These are phyloP conservation scores for Boletus eberwhitei DNA, from an alignment of 768 basidiomycete genomes.

Conservation along the genomic window DNA sequence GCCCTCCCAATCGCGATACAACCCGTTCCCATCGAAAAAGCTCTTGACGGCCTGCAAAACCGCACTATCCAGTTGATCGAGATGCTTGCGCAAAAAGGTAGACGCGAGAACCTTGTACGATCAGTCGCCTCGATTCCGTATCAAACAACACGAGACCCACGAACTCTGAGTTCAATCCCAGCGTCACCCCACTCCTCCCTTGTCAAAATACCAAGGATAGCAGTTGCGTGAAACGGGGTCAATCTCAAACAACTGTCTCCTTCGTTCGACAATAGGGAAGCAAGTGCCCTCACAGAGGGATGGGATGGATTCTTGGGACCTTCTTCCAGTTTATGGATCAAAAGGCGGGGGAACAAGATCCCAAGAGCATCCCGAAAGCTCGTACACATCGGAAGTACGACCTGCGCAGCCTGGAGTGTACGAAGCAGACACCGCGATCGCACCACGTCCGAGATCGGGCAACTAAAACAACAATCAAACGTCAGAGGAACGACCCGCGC, in stretches of 20 bases:
- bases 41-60: constrained; percentile 21
- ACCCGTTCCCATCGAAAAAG: constrained; percentile 17
- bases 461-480: constrained; percentile 43
- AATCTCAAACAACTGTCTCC: constrained; percentile 27
- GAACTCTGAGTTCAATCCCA: constrained; percentile 32
- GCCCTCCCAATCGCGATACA: constrained; percentile 13
- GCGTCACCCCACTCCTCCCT: constrained; percentile 38
- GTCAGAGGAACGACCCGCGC: constrained; percentile 38
- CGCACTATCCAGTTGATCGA: constrained; percentile 28
- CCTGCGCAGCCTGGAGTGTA: constrained; percentile 34
- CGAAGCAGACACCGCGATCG: constrained; percentile 41
- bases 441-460: constrained; percentile 29
- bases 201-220: constrained; percentile 39
- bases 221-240: constrained; percentile 30
- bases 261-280: constrained; percentile 24
- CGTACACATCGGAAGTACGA: constrained; percentile 21
- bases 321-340: constrained; percentile 41
- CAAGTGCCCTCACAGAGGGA: constrained; percentile 13
- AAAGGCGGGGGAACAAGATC: constrained; percentile 24
- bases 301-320: constrained; percentile 31
- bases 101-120: constrained; percentile 20
- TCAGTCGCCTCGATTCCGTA: constrained; percentile 2
- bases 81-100: constrained; percentile 31
- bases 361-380: constrained; percentile 32
- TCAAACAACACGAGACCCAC: constrained; percentile 12